A percentile compares a stretch with the other conserved stretches of the same genome.
These are phyloP conservation scores for Fonsecaea pugnacius DNA, from an alignment of 2,329 filamentous ascomycete genomes.

Conservation along the genomic window DNA sequence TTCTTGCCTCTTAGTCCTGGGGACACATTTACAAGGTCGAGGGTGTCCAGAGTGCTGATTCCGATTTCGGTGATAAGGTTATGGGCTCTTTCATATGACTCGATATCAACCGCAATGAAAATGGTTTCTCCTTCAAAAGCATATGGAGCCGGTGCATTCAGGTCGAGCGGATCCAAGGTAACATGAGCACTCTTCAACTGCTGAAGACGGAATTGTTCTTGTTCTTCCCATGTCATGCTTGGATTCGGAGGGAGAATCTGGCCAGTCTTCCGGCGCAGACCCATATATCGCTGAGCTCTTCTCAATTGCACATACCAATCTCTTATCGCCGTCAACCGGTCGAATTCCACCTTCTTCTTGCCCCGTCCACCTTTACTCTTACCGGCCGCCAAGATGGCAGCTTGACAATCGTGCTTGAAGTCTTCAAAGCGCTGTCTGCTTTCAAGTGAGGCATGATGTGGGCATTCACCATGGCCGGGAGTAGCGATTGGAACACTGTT, in stretches of 20 bases:
- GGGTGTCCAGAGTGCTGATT: constrained; percentile 77
- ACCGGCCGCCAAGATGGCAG: constrained; percentile 52
- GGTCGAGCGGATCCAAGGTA: constrained; percentile 47
- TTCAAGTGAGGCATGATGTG: constrained; percentile 37
- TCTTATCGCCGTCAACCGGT: constrained; percentile 56
- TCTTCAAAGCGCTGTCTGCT: constrained; percentile 44
- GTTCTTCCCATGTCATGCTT: constrained; percentile 37
- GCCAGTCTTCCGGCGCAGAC: constrained; percentile 58
- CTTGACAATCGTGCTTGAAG: constrained; percentile 61
- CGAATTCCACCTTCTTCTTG: constrained; percentile 56
- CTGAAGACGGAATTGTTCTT: constrained; percentile 36
- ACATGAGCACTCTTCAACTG: constrained; percentile 37
- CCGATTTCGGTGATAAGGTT: constrained; percentile 81
- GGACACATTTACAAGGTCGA: constrained; percentile 57
- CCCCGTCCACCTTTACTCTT: constrained; percentile 55
- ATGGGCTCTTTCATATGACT: constrained; percentile 73
- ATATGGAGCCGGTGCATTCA: constrained; percentile 53
- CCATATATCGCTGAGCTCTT: constrained; percentile 71
- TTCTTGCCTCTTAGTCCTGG: constrained; percentile 66
- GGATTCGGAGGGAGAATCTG: constrained; percentile 25
- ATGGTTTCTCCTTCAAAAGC: constrained; percentile 62
- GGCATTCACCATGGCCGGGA: constrained; percentile 36
- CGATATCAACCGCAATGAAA: constrained; percentile 80
- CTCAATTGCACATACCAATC: constrained; percentile 63
- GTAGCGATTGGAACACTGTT: constrained; percentile 41